Evolutionary conservation across 2,329 filamentous ascomycete genomes (phyloP).

Genomic region (Microdochium bolleyi): DNA sequence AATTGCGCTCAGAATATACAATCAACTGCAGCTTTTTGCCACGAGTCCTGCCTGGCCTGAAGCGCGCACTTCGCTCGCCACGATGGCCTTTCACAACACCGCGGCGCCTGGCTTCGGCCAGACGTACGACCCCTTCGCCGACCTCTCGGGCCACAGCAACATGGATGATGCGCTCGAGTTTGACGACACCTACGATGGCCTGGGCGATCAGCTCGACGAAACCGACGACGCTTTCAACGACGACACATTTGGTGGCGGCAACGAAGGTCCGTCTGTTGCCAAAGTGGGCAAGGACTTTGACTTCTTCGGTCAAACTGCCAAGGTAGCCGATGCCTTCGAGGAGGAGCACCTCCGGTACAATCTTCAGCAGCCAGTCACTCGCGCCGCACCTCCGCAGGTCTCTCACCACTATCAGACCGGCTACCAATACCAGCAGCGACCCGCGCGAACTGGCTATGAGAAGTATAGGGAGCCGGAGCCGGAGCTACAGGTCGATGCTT

Average conservation of each 20-base stretch:
- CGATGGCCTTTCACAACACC: conserved; percentile 61
- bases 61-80: conserved; percentile 19
- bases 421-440: conserved; percentile 37
- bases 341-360: conserved; percentile 84
- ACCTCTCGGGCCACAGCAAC: conserved; percentile 61
- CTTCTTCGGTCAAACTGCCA: conserved; percentile 88
- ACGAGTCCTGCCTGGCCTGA: conserved; percentile 62
- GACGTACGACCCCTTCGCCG: conserved; percentile 77
- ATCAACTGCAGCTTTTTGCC: neutral
- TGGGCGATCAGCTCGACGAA: conserved; percentile 86
- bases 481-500: conserved; percentile 86
- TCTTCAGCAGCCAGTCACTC: conserved; percentile 59
- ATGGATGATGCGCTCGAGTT: conserved; percentile 62
- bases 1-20: neutral
- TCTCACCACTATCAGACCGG: conserved; percentile 26
- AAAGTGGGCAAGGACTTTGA: conserved; percentile 88
- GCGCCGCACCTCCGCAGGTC: conserved; percentile 24
- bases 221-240: conserved; percentile 93
- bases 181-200: conserved; percentile 93
- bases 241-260: conserved; percentile 71
- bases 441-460: conserved; percentile 78
- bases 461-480: conserved; percentile 72
- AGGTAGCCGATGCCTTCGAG: conserved; percentile 76
- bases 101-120: conserved; percentile 76
- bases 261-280: conserved; percentile 26